These are phyloP conservation scores for Paraphaeosphaeria sporulosa DNA, from an alignment of 2,329 filamentous ascomycete genomes.

Conservation along the genomic window DNA sequence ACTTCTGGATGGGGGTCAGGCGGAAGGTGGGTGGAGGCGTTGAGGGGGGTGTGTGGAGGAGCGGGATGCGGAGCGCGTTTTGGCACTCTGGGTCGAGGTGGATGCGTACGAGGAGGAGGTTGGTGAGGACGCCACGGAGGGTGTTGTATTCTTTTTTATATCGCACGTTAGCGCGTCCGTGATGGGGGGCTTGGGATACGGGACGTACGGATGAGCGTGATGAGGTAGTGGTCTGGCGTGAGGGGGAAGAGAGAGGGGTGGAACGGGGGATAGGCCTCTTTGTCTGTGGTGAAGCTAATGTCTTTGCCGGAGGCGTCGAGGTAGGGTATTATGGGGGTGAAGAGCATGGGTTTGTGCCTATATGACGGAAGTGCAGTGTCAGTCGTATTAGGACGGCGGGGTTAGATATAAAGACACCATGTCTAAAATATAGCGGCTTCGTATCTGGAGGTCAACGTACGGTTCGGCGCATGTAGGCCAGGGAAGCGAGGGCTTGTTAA, in stretches of 20 bases:
- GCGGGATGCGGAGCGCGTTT: conserved; percentile 4
- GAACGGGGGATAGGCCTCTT: not conserved
- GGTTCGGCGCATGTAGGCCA: not conserved
- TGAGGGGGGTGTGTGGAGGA: conserved; percentile 9
- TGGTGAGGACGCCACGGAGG: conserved; percentile 8
- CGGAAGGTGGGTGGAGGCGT: conserved; percentile 12
- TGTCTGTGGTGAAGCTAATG: not conserved
- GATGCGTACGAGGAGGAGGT: conserved; percentile 5
- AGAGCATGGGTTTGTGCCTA: not conserved
- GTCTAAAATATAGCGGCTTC: no score
- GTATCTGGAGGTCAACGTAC: no score
- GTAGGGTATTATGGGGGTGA: conserved; percentile 12
- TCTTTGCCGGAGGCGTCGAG: not conserved
- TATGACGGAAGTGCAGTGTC: no score
- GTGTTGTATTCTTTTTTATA: conserved; percentile 3
- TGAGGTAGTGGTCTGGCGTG: conserved; percentile 22
- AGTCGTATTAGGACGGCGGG: no score
- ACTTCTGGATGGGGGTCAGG: conserved; percentile 15
- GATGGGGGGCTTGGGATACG: not conserved
- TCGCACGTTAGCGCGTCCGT: not conserved
- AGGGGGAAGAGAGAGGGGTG: conserved; percentile 17
- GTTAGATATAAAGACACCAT: no score
- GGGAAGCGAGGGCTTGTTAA: not conserved
- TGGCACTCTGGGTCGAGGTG: conserved; percentile 14
- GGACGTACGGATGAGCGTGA: conserved; percentile 19